Evolutionary conservation across 176 grass and related monocot genomes (phyloP), one percentile per base, ranked within the genome.

Genomic region (Musa troglodytarum): DNA sequence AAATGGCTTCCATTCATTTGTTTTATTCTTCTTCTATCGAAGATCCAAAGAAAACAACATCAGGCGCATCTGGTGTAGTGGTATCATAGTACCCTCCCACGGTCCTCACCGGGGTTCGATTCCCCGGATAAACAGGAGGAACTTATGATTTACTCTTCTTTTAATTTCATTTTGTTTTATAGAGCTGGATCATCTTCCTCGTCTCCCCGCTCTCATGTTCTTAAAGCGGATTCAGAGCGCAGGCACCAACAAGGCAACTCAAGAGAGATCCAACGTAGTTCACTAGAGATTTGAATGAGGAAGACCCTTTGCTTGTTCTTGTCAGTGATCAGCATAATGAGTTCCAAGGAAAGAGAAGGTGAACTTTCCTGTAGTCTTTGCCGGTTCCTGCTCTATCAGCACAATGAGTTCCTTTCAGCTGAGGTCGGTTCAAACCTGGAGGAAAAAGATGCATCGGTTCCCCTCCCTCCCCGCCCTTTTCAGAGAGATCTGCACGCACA

Each of bases 71-170:
- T 97, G 85, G 87, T 92, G 83, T 90, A 88, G 90, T 87, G 81
- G 87, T 90, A 92, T 90, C 87, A 96, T 96, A 88, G 93, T 90
- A 90, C 93, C 85, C 87, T 92, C 87, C 89, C 89, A 92, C 89
- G 89, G 85, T 92, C 85, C 83, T 92, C 87, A 96, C 93, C 87
- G 23, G 89, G 80, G 83, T 90, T 90, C 83, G 87, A 90, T 96
- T 96, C 85, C 87, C 87, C 52, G 87, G 81, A 96, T 90, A 87
- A 77, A 86, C 89, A 96, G 3, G 3, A 29, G 28, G 28, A 29
- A 29, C 2, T 29, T 29, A 29, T 29, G 26, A 1, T 28, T 28
- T 28, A 0, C 2, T 28, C 1, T 2, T 1, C 26, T 28, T 28
- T 28, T 4, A 34, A 34, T 5, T 43, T 4, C 5, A 0, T 43